Conservation (phyloP, 2,329 filamentous ascomycete genomes). For the Tothia fuscella region DNA sequence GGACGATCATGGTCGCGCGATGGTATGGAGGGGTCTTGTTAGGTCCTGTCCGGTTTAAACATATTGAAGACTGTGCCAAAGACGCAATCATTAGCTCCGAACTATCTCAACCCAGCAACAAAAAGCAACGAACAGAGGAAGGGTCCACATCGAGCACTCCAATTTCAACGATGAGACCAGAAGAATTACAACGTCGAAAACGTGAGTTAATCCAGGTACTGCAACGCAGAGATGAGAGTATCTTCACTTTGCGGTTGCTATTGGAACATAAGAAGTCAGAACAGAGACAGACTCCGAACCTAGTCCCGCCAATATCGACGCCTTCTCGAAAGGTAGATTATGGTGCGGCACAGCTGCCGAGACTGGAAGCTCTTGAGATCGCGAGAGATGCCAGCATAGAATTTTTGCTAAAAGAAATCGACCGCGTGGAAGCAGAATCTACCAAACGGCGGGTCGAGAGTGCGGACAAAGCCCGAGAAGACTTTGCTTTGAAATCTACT, state of each 20-base stretch:
- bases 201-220: slow-evolving; percentile 28
- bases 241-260: slow-evolving; percentile 33
- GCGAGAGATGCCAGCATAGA: slow-evolving; percentile 41
- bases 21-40: slow-evolving; percentile 44
- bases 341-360: slow-evolving; percentile 27
- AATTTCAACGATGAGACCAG: slow-evolving; percentile 24
- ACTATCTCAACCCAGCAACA: no score
- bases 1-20: slow-evolving; percentile 39
- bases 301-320: slow-evolving; percentile 3
- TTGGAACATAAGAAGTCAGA: slow-evolving; percentile 31
- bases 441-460: no score
- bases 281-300: slow-evolving; percentile 19
- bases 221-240: slow-evolving; percentile 35
- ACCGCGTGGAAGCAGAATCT: slow-evolving; percentile 30
- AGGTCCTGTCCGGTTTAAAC: slow-evolving; percentile 40
- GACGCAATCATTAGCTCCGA: slow-evolving; percentile 38
- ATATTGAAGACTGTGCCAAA: slow-evolving; percentile 38
- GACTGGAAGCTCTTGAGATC: slow-evolving; percentile 32
- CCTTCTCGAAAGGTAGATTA: slow-evolving; percentile 24
- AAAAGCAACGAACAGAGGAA: slow-evolving; percentile 19
- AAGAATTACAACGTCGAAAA: slow-evolving; percentile 23
- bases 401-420: slow-evolving; percentile 41
- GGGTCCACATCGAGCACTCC: slow-evolving; percentile 4
- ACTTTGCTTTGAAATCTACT: background rate
- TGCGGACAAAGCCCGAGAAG: background rate